Percentiles rank a stretch among this genome's conserved stretches.
Evolutionary conservation across 2,329 filamentous ascomycete genomes (phyloP).

Genomic region (Lachnellula suecica): DNA sequence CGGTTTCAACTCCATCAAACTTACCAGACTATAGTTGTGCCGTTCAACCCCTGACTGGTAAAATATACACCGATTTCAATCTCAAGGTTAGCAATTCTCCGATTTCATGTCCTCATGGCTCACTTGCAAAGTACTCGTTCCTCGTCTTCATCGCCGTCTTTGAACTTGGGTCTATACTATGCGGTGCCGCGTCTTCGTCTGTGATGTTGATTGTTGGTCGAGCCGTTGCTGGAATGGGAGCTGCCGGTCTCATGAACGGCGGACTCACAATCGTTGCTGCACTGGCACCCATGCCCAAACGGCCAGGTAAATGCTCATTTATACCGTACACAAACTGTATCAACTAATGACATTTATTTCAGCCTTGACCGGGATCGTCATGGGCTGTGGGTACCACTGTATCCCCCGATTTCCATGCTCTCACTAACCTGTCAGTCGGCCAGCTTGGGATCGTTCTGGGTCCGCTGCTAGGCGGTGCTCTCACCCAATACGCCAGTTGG

Average conservation of each 20-base stretch:
- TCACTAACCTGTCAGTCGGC: background rate
- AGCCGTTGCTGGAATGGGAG: conserved; percentile 51
- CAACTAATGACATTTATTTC: too few species aligned
- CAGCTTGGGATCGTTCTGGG: conserved; percentile 7
- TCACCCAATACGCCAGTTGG: conserved; percentile 11
- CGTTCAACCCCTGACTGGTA: too few species aligned
- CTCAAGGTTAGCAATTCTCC: too few species aligned
- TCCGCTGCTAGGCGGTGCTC: conserved; percentile 14
- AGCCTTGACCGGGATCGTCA: too few species aligned
- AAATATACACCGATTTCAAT: too few species aligned
- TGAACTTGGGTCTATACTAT: conserved; percentile 53
- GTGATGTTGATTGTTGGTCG: conserved; percentile 53
- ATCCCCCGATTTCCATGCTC: too few species aligned
- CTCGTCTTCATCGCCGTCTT: conserved; percentile 43
- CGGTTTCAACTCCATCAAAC: too few species aligned
- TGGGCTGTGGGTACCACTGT: too few species aligned
- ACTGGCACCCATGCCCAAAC: conserved; percentile 19
- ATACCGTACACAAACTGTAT: too few species aligned
- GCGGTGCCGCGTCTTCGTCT: conserved; percentile 46
- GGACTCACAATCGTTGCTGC: conserved; percentile 47
- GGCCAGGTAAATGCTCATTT: background rate
- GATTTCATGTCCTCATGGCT: too few species aligned
- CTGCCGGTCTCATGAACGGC: conserved; percentile 49
- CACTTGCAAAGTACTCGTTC: background rate
- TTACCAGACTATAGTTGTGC: too few species aligned